These are phyloP conservation scores for Exophiala alcalophila DNA, from an alignment of 2,329 filamentous ascomycete species.

Conservation along the genomic window DNA sequence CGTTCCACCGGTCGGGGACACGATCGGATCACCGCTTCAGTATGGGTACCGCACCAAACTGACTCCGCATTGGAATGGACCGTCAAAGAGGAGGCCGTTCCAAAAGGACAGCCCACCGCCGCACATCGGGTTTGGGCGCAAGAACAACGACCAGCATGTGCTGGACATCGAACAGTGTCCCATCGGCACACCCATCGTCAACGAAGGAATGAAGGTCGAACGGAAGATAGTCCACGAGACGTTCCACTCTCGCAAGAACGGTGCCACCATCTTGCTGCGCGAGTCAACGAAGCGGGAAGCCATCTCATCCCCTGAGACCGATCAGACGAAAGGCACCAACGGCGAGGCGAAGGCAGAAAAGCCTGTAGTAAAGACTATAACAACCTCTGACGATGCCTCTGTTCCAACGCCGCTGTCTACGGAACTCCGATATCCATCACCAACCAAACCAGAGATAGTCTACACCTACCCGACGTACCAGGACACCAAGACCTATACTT, in stretches of 20 bases:
- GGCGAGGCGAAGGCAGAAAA: constrained; percentile 25
- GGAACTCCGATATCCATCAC: constrained; percentile 31
- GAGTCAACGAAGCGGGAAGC: constrained; percentile 70
- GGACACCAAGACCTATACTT: constrained; percentile 85
- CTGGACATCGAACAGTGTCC: constrained; percentile 97
- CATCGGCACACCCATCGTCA: constrained; percentile 83
- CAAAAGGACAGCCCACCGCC: constrained; percentile 61
- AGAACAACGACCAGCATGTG: constrained; percentile 67
- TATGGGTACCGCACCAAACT: constrained; percentile 96
- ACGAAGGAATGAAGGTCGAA: constrained; percentile 74
- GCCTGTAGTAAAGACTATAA: too few species aligned
- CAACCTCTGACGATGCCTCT: too few species aligned
- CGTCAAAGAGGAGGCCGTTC: constrained; percentile 34
- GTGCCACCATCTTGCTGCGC: constrained; percentile 83
- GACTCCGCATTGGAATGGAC: constrained; percentile 90
- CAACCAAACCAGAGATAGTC: constrained; percentile 49
- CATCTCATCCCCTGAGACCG: constrained; percentile 13
- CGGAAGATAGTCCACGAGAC: constrained; percentile 71
- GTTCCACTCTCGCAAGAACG: constrained; percentile 68
- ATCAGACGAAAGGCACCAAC: background rate
- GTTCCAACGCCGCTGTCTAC: constrained; percentile 8
- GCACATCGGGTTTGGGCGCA: constrained; percentile 84
- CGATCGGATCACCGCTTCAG: constrained; percentile 83
- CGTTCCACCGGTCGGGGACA: constrained; percentile 74
- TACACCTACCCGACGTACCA: constrained; percentile 60